These are phyloP conservation scores for Pseudogymnoascus sp. DNA, from an alignment of 2,329 filamentous ascomycete species.

Conservation along the genomic window DNA sequence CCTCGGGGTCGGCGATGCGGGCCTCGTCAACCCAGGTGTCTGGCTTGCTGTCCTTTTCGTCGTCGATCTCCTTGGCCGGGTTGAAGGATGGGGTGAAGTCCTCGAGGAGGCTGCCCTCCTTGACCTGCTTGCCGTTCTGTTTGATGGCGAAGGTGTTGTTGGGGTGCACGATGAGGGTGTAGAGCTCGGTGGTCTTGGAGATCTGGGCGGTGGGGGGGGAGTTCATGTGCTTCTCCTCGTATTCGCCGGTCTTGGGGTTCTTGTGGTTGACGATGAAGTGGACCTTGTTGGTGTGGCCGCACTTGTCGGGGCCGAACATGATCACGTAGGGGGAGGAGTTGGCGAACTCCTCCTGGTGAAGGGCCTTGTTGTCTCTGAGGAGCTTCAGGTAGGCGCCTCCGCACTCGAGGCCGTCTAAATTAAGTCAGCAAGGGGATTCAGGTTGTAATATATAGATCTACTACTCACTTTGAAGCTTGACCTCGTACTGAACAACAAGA, in stretches of 20 bases:
- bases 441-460: slow-evolving; percentile 20
- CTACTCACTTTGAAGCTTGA: slow-evolving; percentile 90
- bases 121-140: slow-evolving; percentile 81
- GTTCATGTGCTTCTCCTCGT: slow-evolving; percentile 98
- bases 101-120: slow-evolving; percentile 85
- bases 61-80: slow-evolving; percentile 89
- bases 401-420: slow-evolving; percentile 81
- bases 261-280: slow-evolving; percentile 99
- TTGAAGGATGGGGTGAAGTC: slow-evolving; percentile 93
- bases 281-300: slow-evolving; percentile 97
- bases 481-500: slow-evolving; percentile 96
- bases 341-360: slow-evolving; percentile 95
- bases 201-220: slow-evolving; percentile 78
- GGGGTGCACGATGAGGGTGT: slow-evolving; percentile 92
- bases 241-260: slow-evolving; percentile 99
- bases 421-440: slow-evolving; percentile 27
- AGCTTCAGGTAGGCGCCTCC: slow-evolving; percentile 99
- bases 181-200: slow-evolving; percentile 85
- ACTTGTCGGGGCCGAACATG: slow-evolving; percentile 99
- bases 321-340: slow-evolving; percentile 97
- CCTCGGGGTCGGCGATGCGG: slow-evolving; percentile 84
- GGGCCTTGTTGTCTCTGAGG: slow-evolving; percentile 91
- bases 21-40: slow-evolving; percentile 92
- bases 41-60: slow-evolving; percentile 87
- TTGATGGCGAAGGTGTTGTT: slow-evolving; percentile 93